Conservation (phyloP, 805 yeast genomes). For the Ascoidea rubescens region DNA sequence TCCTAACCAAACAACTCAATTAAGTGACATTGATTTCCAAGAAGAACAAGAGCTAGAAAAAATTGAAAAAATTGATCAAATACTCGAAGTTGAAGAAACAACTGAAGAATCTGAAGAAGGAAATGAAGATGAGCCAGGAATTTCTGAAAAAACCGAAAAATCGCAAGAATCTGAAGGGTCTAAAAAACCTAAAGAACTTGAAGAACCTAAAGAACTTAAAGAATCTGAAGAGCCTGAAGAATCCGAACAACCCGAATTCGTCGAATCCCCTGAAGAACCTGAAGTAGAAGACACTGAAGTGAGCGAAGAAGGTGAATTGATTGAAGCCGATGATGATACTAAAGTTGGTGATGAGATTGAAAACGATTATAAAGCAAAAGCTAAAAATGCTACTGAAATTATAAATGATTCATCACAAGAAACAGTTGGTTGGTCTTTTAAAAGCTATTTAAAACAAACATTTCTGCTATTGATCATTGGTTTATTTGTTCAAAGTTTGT, state of each 20-base stretch:
- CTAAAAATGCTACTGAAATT: neutral
- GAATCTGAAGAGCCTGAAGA: too few relatives aligned
- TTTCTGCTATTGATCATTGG: slow-evolving; percentile 23
- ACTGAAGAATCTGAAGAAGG: neutral
- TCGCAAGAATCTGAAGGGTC: neutral
- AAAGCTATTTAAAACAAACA: slow-evolving; percentile 13
- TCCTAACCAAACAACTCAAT: too few relatives aligned
- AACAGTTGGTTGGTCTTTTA: neutral
- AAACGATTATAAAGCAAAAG: neutral
- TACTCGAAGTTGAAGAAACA: neutral
- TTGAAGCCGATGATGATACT: neutral
- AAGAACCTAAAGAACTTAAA: neutral
- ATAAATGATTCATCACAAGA: neutral
- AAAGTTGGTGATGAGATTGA: slow-evolving; percentile 1
- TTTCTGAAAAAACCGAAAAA: neutral
- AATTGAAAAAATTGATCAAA: too few relatives aligned
- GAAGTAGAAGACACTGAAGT: neutral
- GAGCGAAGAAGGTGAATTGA: neutral
- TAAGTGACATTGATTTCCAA: too few relatives aligned
- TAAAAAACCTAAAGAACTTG: neutral
- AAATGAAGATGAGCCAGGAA: neutral
- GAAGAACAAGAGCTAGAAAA: too few relatives aligned
- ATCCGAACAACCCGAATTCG: neutral
- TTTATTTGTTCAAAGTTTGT: slow-evolving; percentile 24
- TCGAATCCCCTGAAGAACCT: slow-evolving; percentile 2